Base-by-base conservation (phyloP, 2,329 filamentous ascomycete genomes). In the Pyrenochaeta sp. region DNA sequence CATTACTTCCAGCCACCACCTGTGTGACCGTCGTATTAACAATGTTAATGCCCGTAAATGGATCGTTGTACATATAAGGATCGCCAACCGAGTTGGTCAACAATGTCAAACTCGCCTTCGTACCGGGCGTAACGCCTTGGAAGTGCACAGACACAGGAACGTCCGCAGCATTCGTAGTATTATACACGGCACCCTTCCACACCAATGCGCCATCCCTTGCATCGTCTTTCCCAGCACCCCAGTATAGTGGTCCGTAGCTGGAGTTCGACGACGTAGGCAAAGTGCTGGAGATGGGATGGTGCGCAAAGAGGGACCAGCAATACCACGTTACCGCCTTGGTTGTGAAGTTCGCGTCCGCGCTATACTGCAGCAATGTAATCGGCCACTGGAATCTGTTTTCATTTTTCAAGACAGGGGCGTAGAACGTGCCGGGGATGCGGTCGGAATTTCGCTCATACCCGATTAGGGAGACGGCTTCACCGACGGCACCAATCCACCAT, bases 401-500 rank as follows among this genome's bases (percentile, higher is more conserved):
- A 59, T 77, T 77, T 54, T 75, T 72, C 24, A 77, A 37, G 0
- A 75, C 64, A 0, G 75, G 74, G 0, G 74, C 73, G 53, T 74
- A 72, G 50, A 68, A 69, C 0, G 83, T 81, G 6, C 84, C 85
- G 2, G 82, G 81, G 44, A 89, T 81, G 22, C 83, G 81, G 64
- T 89, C 85, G 3, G 82, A 81, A 74, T 90, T 90, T 54, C 88
- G 82, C 80, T 91, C 88, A 30, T 86, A 85, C 19, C 87, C 85
- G 60, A 90, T 81, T 15, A 90, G 79, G 54, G 84, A 88, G n/a
- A 91, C 81, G 25, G 86, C 88, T 71, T 91, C 88, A 13, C 83
- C 84, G 2, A 91, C 85, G 8, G 84, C 80, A 27, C 86, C 87
- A 49, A 85, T 84, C 86, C 75, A 73, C 69, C 68, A 77, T 10